A percentile compares a stretch with the other conserved stretches of the same genome.
These are phyloP conservation scores for Diversispora epigaea DNA, from an alignment of 192 early-diverging fungal species.

Conservation along the genomic window DNA sequence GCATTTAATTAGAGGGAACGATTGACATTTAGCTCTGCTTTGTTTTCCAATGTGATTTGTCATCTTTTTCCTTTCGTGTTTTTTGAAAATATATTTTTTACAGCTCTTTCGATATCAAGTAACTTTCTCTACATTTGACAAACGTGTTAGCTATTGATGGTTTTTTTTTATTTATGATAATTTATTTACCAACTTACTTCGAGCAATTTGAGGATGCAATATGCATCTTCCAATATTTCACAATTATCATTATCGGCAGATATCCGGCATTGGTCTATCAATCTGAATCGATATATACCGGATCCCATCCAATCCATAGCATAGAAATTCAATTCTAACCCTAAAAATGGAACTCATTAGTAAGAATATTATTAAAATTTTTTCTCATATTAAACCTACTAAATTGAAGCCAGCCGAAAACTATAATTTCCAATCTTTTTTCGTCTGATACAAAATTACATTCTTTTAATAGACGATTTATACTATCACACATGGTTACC, in stretches of 20 bases:
- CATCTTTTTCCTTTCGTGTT: slow-evolving; percentile 18
- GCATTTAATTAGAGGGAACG: too few relatives aligned
- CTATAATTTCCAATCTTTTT: neutral
- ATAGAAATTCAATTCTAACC: neutral
- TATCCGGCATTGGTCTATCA: slow-evolving; percentile 6
- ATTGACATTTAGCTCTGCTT: neutral
- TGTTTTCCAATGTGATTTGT: too few relatives aligned
- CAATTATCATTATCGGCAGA: slow-evolving; percentile 1
- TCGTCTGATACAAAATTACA: neutral
- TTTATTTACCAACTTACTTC: neutral
- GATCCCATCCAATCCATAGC: slow-evolving; percentile 14
- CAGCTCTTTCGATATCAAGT: slow-evolving; percentile 2
- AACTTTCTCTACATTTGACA: slow-evolving; percentile 4
- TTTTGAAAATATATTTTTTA: neutral
- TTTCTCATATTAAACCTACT: neutral
- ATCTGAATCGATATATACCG: slow-evolving; percentile 5
- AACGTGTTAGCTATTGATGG: neutral
- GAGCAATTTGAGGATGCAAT: slow-evolving; percentile 21
- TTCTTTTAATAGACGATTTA: slow-evolving; percentile 1
- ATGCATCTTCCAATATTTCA: slow-evolving; percentile 11
- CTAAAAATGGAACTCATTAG: neutral
- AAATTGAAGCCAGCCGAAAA: slow-evolving; percentile 4
- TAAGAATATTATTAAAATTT: neutral
- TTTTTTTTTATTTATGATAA: neutral
- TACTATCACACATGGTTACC: neutral